phyloP scores from a whole-genome alignment of 345 rosid genomes.

The Adansonia digitata region DNA sequence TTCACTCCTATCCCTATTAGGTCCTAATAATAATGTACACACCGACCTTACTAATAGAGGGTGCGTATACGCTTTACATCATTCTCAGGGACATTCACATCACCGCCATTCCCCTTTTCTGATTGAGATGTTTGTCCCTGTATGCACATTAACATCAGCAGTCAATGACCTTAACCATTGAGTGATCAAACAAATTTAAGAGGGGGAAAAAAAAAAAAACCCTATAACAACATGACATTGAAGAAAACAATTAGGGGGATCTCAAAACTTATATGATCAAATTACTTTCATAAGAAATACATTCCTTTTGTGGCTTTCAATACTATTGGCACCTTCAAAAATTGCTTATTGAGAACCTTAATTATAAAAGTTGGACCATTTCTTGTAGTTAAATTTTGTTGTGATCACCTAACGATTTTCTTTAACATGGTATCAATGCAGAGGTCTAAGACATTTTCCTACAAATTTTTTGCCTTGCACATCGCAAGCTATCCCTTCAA shows the following conservation, averaged over 20 bases:
- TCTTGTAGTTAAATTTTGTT: not conserved
- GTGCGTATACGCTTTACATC: conserved; percentile 59
- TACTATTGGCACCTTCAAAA: not conserved
- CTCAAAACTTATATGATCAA: not conserved
- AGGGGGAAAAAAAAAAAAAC: no score
- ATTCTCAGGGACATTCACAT: conserved; percentile 65
- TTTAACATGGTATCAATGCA: not conserved
- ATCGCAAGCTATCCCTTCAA: not conserved
- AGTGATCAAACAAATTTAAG: not conserved
- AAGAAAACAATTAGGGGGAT: not conserved
- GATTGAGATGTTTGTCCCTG: conserved; percentile 41
- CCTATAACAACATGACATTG: not conserved
- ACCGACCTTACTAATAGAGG: not conserved
- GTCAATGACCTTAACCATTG: not conserved
- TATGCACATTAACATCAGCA: conserved; percentile 12
- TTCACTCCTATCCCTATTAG: not conserved
- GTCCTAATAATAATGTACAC: not conserved
- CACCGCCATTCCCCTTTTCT: conserved; percentile 43
- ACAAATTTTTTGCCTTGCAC: not conserved
- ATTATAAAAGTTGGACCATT: not conserved
- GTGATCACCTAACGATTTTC: not conserved
- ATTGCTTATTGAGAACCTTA: not conserved
- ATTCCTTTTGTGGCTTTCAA: not conserved
- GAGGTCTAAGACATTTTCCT: not conserved
- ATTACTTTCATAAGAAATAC: not conserved